A percentile compares a stretch with the other conserved stretches of the same genome.
Conservation (phyloP, 73 alveolate species). For the Tetrahymena elliotti region DNA sequence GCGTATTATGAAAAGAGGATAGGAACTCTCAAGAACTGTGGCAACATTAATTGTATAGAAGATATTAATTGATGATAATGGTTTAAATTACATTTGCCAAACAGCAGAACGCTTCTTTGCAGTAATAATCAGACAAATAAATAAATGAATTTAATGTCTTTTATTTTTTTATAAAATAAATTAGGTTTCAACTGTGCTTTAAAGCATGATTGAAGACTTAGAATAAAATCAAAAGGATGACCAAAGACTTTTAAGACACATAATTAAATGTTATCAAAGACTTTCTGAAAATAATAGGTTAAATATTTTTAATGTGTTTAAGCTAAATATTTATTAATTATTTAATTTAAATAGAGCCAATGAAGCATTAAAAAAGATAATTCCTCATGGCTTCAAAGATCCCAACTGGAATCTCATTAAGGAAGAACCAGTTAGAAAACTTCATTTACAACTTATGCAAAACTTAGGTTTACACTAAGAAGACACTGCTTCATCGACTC, state of each 20-base stretch:
- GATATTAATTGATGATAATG: slow-evolving; percentile 91
- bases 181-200: slow-evolving; percentile 64
- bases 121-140: slow-evolving; percentile 7
- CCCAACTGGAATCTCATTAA: neutral
- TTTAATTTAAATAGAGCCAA: neutral
- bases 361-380: neutral
- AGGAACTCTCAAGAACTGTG: slow-evolving; percentile 96
- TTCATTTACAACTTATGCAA: neutral
- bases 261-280: slow-evolving; percentile 87
- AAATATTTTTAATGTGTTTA: neutral
- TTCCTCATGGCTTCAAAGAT: neutral
- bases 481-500: neutral
- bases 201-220: slow-evolving; percentile 81
- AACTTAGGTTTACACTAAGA: neutral
- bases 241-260: slow-evolving; percentile 89
- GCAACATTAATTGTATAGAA: slow-evolving; percentile 97
- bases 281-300: slow-evolving; percentile 66
- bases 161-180: neutral
- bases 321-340: neutral
- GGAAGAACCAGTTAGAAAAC: neutral
- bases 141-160: neutral
- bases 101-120: slow-evolving; percentile 96
- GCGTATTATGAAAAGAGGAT: slow-evolving; percentile 98
- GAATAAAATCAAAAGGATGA: slow-evolving; percentile 66
- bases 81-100: slow-evolving; percentile 90